Evolutionary conservation across 2,329 filamentous ascomycete genomes (phyloP).

Genomic region (Teratosphaeria gauchensis): DNA sequence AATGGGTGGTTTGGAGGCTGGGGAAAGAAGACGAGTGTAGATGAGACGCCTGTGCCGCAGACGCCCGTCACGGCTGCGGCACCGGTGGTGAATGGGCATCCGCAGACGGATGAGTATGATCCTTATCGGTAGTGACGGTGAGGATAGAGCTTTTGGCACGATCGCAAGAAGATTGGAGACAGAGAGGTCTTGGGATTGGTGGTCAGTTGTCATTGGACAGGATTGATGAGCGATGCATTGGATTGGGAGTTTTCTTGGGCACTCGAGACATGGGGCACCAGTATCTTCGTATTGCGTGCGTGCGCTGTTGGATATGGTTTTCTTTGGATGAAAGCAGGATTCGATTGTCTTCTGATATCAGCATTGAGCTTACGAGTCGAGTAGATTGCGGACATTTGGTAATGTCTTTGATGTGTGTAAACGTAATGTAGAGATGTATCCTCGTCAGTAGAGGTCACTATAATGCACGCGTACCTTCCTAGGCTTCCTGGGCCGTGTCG

Average conservation of each 20-base stretch:
- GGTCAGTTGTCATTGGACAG: background rate
- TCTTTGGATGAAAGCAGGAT: background rate
- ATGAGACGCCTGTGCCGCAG: background rate
- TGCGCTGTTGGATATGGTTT: background rate
- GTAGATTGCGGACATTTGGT: background rate
- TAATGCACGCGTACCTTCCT: too few species aligned
- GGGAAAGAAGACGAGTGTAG: conserved; percentile 7
- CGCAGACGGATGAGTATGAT: conserved; percentile 7
- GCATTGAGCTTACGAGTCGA: background rate
- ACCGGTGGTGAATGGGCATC: background rate
- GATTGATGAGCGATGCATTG: background rate
- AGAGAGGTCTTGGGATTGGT: background rate
- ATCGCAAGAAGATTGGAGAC: background rate
- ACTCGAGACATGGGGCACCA: background rate
- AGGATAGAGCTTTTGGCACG: background rate
- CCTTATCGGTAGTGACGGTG: conserved; percentile 5
- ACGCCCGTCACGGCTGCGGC: background rate
- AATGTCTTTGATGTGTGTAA: background rate
- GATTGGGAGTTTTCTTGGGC: background rate
- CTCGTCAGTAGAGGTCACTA: too few species aligned
- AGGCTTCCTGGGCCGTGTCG: too few species aligned
- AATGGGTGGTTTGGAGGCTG: conserved; percentile 9
- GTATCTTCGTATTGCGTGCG: too few species aligned
- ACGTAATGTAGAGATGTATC: background rate
- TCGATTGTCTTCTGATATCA: background rate